Percentiles rank a stretch among this genome's conserved stretches.
These are phyloP conservation scores for Phascolomyces articulosus DNA, from an alignment of 371 early-diverging fungal species.

Conservation along the genomic window DNA sequence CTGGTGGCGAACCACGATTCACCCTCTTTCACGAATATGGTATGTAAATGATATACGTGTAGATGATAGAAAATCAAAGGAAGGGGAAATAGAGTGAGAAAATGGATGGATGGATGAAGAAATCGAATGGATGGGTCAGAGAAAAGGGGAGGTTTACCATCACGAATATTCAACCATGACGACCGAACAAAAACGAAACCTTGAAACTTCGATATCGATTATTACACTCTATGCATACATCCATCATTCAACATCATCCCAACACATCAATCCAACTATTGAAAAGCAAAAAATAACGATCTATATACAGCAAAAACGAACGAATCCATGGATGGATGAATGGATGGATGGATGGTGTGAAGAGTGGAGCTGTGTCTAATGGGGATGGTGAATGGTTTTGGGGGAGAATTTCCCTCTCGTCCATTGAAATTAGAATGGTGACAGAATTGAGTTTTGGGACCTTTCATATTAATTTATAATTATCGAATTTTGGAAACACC, in stretches of 20 bases:
- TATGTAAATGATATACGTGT: neutral
- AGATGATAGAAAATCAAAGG: neutral
- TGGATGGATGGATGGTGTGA: conserved; percentile 2
- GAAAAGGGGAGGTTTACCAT: neutral
- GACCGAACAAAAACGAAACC: too few species aligned
- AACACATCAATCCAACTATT: too few species aligned
- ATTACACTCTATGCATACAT: neutral
- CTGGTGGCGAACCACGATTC: neutral
- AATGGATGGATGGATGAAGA: neutral
- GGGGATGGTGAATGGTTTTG: neutral
- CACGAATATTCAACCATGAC: neutral
- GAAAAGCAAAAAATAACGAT: neutral
- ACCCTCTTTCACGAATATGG: conserved; percentile 5
- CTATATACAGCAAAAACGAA: neutral
- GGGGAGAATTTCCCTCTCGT: neutral
- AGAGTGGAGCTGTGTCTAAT: neutral
- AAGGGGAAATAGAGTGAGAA: neutral
- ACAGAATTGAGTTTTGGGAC: too few species aligned
- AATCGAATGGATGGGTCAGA: neutral
- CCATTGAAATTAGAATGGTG: neutral
- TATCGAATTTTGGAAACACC: too few species aligned
- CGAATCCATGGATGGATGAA: conserved; percentile 4
- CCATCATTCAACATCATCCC: neutral
- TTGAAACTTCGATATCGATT: neutral
- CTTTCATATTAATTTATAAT: too few species aligned